Percentiles rank a stretch among this genome's conserved stretches.
Conservation (phyloP, 2,329 filamentous ascomycete genomes). For the Xylariaceae sp. region DNA sequence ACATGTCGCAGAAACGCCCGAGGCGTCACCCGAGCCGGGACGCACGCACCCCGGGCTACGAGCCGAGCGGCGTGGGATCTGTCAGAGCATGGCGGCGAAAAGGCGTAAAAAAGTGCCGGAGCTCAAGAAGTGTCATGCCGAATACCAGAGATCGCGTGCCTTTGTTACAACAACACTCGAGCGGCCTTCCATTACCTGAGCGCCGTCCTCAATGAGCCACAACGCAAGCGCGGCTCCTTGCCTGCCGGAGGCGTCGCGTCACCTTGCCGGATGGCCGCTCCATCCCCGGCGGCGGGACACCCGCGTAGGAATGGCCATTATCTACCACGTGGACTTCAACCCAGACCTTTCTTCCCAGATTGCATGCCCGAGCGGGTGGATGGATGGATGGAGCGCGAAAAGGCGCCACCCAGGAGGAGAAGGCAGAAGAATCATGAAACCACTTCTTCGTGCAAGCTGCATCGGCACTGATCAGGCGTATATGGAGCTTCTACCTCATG, state of each 20-base stretch:
- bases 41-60: no score
- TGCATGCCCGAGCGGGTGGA: slow-evolving; percentile 4
- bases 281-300: slow-evolving; percentile 2
- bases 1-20: no score
- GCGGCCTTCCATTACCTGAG: slow-evolving; percentile 2
- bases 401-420: neutral
- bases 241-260: slow-evolving; percentile 2
- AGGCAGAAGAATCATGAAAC: neutral
- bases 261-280: neutral
- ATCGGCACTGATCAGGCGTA: slow-evolving; percentile 1
- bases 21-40: no score
- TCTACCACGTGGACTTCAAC: slow-evolving; percentile 2
- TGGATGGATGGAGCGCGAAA: slow-evolving; percentile 3
- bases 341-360: slow-evolving; percentile 2
- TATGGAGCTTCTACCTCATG: slow-evolving; percentile 2
- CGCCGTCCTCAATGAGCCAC: slow-evolving; percentile 2
- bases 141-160: neutral
- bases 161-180: neutral
- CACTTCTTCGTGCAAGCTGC: slow-evolving; percentile 2
- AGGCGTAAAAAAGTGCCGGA: no score
- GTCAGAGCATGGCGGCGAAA: no score
- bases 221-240: neutral
- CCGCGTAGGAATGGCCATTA: slow-evolving; percentile 1
- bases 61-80: no score
- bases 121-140: no score